phyloP scores from a whole-genome alignment of 495 filamentous ascomycete genomes.

The Aspergillus diversus region DNA sequence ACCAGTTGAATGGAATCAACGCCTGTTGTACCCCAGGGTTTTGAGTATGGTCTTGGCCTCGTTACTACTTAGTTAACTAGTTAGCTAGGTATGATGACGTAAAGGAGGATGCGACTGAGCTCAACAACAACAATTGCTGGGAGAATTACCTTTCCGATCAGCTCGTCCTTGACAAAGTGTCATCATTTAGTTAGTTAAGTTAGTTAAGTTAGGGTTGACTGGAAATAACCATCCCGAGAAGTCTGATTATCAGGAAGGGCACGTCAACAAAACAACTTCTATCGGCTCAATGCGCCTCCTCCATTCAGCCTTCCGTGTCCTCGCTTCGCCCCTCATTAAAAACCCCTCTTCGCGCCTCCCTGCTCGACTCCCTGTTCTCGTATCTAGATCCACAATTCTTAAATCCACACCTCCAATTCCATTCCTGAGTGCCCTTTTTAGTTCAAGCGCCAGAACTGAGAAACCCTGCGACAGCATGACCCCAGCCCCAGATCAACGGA shows the following conservation, averaged over 20 bases:
- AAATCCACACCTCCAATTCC: slow-evolving; percentile 72
- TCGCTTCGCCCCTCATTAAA: slow-evolving; percentile 38
- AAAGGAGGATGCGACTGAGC: no score
- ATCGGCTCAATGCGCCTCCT: slow-evolving; percentile 58
- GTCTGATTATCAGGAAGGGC: background rate
- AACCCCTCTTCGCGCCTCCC: slow-evolving; percentile 25
- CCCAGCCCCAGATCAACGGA: slow-evolving; percentile 80
- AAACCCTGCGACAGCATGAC: slow-evolving; percentile 60
- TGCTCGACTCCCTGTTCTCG: slow-evolving; percentile 33
- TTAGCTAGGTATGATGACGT: no score
- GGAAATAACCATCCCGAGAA: no score
- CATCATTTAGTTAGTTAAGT: no score
- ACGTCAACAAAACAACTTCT: background rate
- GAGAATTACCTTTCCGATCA: no score
- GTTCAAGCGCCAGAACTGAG: slow-evolving; percentile 51
- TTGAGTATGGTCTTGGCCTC: no score
- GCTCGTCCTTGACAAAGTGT: no score
- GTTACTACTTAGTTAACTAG: no score
- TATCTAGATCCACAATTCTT: slow-evolving; percentile 42
- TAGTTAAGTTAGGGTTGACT: no score
- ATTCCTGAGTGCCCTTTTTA: slow-evolving; percentile 80
- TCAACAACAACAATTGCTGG: no score
- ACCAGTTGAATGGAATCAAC: no score
- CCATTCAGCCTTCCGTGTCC: slow-evolving; percentile 53
- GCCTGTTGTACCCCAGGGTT: no score